Percentiles rank a stretch among this genome's conserved stretches.
Conservation (phyloP, 2,329 filamentous ascomycete genomes). For the Fusarium keratoplasticum region DNA sequence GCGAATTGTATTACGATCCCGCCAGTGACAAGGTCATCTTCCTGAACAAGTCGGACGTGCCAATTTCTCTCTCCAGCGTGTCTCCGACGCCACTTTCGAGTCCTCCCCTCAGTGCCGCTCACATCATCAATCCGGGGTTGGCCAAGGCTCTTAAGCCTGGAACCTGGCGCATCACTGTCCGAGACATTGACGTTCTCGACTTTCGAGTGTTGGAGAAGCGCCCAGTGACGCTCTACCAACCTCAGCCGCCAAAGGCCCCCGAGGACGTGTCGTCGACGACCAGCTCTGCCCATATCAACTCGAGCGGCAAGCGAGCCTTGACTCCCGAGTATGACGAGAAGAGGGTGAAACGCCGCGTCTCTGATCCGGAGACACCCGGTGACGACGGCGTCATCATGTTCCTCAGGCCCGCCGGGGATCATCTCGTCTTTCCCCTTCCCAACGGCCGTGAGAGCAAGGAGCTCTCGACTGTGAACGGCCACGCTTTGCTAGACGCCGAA, state of each 20-base stretch:
- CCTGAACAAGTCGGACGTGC: slow-evolving; percentile 65
- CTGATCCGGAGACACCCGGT: slow-evolving; percentile 42
- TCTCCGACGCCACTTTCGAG: slow-evolving; percentile 55
- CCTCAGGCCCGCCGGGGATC: slow-evolving; percentile 60
- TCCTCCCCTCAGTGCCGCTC: slow-evolving; percentile 55
- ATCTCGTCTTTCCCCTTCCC: slow-evolving; percentile 64
- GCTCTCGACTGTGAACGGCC: slow-evolving; percentile 57
- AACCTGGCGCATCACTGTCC: slow-evolving; percentile 67
- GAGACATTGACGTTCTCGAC: slow-evolving; percentile 63
- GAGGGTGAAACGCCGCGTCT: slow-evolving; percentile 58
- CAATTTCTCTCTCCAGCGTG: slow-evolving; percentile 61
- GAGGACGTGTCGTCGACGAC: slow-evolving; percentile 45
- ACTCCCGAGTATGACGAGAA: slow-evolving; percentile 57
- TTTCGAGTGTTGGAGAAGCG: slow-evolving; percentile 69
- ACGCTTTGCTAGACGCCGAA: slow-evolving; percentile 64
- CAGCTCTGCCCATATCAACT: slow-evolving; percentile 53
- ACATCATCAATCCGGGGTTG: slow-evolving; percentile 57
- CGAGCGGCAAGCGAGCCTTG: slow-evolving; percentile 65
- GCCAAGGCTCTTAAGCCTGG: slow-evolving; percentile 63
- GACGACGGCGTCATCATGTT: slow-evolving; percentile 68
- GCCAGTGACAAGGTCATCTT: slow-evolving; percentile 69
- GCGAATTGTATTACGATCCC: slow-evolving; percentile 70
- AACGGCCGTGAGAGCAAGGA: slow-evolving; percentile 60
- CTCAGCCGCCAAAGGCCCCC: slow-evolving; percentile 43
- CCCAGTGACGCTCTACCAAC: slow-evolving; percentile 55